Conservation (phyloP, 768 basidiomycete genomes). For the Glaciozyma martinii region DNA sequence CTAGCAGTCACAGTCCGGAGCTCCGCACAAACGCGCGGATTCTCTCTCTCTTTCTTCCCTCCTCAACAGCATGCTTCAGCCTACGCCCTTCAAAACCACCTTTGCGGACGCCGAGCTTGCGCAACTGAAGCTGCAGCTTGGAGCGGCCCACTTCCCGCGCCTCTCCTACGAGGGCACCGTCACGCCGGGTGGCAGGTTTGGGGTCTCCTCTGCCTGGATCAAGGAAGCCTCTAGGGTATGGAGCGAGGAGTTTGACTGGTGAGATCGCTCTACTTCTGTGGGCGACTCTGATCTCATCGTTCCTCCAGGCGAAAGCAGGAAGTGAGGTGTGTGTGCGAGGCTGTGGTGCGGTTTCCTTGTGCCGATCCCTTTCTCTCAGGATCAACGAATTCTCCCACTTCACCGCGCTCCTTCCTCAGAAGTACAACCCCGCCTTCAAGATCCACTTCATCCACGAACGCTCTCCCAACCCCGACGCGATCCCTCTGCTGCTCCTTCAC, state of each 20-base stretch:
- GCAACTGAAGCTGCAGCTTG: not conserved
- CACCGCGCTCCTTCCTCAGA: slow-evolving; percentile 16
- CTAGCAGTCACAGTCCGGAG: too few relatives aligned
- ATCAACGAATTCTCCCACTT: slow-evolving; percentile 32
- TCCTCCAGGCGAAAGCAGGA: not conserved
- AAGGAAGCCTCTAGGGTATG: slow-evolving; percentile 18
- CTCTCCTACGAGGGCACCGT: slow-evolving; percentile 7
- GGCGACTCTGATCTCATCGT: not conserved
- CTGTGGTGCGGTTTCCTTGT: too few relatives aligned
- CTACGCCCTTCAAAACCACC: slow-evolving; percentile 14
- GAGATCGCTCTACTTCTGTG: not conserved
- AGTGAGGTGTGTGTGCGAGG: not conserved
- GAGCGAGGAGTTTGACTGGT: slow-evolving; percentile 31
- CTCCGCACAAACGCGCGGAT: too few relatives aligned
- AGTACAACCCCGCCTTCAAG: slow-evolving; percentile 1
- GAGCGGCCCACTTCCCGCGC: slow-evolving; percentile 5
- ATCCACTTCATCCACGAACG: slow-evolving; percentile 34
- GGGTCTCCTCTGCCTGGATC: slow-evolving; percentile 19
- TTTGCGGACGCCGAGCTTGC: slow-evolving; percentile 13
- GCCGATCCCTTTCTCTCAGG: slow-evolving; percentile 15
- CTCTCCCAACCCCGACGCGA: slow-evolving; percentile 30
- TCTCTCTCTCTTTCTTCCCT: not conserved
- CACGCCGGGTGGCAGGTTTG: slow-evolving; percentile 8
- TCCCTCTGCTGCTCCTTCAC: slow-evolving; percentile 34
- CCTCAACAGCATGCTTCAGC: slow-evolving; percentile 1